Evolutionary conservation across 2,329 filamentous ascomycete species (phyloP), one percentile per base, ranked within the genome.

Genomic region (Alternaria brassicicola): DNA sequence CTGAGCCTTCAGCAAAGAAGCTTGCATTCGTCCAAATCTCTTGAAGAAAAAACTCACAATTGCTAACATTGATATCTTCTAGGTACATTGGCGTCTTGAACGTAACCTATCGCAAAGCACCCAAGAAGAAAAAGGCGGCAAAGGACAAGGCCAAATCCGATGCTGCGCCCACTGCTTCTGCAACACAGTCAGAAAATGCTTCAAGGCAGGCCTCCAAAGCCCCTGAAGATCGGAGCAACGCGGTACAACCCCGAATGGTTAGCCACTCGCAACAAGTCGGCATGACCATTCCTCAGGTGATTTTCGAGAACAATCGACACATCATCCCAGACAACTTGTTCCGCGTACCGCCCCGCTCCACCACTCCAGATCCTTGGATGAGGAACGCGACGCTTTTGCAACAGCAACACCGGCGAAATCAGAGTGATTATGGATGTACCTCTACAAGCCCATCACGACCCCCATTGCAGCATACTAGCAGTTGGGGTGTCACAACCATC

Each of bases 1-100:
- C 78, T 80, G 77, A 79, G 71, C 75, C 68, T 52, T 73, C 74
- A 73, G 72, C 74, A 63, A 79, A 78, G 75, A 69, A 65, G 26
- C 45, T 58, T 47, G 46, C 55, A 45, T 52, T 36, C 36, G 21
- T 19, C 28, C 33, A 43, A 30, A n/a, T n/a, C n/a, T 30, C 17
- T 35, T 30, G 17, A 12, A 42, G 19, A 51, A 31, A 61, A 35
- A 57, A 48, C n/a, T n/a, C n/a, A n/a, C 57, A 46, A 19, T 60
- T 66, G 71, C 76, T 79, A 73, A 79, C 65, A 52, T 66, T 55
- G 46, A n/a, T 69, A 56, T 64, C 71, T 48, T 58, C 67, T 76
- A 96, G 92, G 74, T 98, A 99, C 70, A 98, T 99, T 70, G 95
- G 95, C 62, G 95, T 99, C 39, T 81, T 99, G 49, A 98, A 97